Base-by-base conservation (phyloP, 768 basidiomycete species). In the Pholiota conissans region DNA sequence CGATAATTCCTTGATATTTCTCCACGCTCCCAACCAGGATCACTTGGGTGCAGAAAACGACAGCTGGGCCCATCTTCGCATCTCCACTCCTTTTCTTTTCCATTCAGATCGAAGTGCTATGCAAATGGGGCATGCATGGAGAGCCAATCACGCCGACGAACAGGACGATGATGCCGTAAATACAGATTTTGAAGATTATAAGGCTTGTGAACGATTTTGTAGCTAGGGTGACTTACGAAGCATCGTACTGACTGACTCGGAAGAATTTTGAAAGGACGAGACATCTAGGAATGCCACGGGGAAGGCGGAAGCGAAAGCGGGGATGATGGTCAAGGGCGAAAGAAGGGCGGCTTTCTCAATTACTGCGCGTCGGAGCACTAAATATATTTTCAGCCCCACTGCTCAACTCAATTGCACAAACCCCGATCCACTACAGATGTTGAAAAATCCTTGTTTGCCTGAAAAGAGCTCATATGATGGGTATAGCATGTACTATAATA, bases 11-110 rank as follows among this genome's bases (percentile, higher is more conserved):
- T 6, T 13, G 13, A 13, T 32, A 32, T 32, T 32, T n/a, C n/a
- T 39, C 28, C 50, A 20, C 5, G 5, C 16, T 39, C 50, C 52
- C 52, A 54, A 3, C n/a, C 18, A 11, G 26, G 45, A 45, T 60
- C 48, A 24, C 20, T 24, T 4, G 66, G 66, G 39, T 67, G 66
- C 9, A 58, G 24, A 54, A 54, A 67, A n/a, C 26, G 22, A 52
- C 64, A 67, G 16, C 22, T 37, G 3, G 3, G 2, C 14, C 26
- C 32, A 9, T n/a, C 51, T 3, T n/a, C 42, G 28, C 65, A 66
- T n/a, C 49, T 49, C 0, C 18, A n/a, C 5, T 26, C 20, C 22
- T 37, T 49, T 13, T 49, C 27, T 18, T 32, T 5, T 9, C 61
- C 59, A 28, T 58, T 46, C n/a, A 55, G 40, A 32, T 56, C 47